These are phyloP conservation scores for Ichthyophthirius multifiliis DNA, from an alignment of 169 alveolate genomes.

Conservation along the genomic window DNA sequence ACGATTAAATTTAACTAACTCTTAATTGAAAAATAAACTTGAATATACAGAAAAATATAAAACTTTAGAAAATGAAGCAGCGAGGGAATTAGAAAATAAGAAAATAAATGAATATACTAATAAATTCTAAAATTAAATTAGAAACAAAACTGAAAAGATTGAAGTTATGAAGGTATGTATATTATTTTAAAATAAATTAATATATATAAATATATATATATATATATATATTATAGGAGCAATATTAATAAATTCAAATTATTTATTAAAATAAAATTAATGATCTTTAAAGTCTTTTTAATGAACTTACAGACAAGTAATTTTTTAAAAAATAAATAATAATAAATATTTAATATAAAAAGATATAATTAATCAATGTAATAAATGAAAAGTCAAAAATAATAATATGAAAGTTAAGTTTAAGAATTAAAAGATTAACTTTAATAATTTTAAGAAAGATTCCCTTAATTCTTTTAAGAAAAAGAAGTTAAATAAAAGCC, in stretches of 20 bases:
- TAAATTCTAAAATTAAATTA: background rate
- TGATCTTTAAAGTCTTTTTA: background rate
- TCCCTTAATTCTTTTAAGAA: too few species aligned
- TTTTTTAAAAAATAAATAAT: too few species aligned
- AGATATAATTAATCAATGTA: too few species aligned
- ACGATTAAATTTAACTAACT: background rate
- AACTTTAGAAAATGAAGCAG: background rate
- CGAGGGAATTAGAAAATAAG: background rate
- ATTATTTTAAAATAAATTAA: background rate
- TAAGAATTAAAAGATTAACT: too few species aligned
- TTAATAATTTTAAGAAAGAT: too few species aligned
- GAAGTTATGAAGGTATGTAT: background rate
- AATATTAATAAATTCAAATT: background rate
- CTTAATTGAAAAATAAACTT: background rate
- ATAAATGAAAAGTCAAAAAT: too few species aligned
- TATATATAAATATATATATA: background rate
- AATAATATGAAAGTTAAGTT: too few species aligned
- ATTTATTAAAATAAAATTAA: background rate
- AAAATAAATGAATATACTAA: background rate
- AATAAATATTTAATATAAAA: too few species aligned
- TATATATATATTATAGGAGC: background rate
- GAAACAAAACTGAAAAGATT: background rate
- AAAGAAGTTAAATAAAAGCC: too few species aligned
- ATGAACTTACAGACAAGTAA: background rate
- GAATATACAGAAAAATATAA: background rate